Evolutionary conservation across 768 basidiomycete species (phyloP), one percentile per base, ranked within the genome.

Genomic region (Naematelia encephala): DNA sequence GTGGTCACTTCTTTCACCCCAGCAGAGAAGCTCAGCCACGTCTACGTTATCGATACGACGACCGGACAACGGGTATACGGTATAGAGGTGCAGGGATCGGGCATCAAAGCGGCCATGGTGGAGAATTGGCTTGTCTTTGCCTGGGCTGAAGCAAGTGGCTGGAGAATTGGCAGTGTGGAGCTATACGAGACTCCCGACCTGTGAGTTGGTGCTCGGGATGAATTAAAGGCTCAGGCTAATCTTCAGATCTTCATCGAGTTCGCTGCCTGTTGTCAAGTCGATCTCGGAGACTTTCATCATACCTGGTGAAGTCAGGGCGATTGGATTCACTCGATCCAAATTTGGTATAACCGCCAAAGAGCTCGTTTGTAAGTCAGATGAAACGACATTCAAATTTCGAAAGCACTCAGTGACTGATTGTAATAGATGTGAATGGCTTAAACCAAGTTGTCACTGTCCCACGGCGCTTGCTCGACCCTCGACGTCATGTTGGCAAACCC

Each of bases 91-190:
- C 70, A 61, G 53, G 19, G 14, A 29, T 78, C 39, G 11, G 71
- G 30, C 63, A 79, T 94, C 16, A 83, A 87, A 64, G 84, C 85
- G 19, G 78, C 80, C 2, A 79, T 98, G 54, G 81, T 83, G 22
- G 93, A 97, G 78, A 96, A 98, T 73, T 96, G 93, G 92, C 74
- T 98, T 45, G 87, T 91, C 5, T 94, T 91, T 78, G 82, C 89
- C 72, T 91, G 86, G 71, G 87, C 90, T 52, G 82, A 80, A 12
- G 78, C 85, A 1, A 89, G 87, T 68, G 86, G 89, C 0, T 84
- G 86, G 71, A 81, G 84, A 51, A 77, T 94, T 50, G 86, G 91
- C 1, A 87, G 84, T 16, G 88, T 92, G 2, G 94, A 98, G 78
- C 78, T 96, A 48, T 96, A 92, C 75, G 93, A 98, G 73, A 89